Evolutionary conservation across 768 basidiomycete genomes (phyloP).

Genomic region (Leccinum longicurvipes): DNA sequence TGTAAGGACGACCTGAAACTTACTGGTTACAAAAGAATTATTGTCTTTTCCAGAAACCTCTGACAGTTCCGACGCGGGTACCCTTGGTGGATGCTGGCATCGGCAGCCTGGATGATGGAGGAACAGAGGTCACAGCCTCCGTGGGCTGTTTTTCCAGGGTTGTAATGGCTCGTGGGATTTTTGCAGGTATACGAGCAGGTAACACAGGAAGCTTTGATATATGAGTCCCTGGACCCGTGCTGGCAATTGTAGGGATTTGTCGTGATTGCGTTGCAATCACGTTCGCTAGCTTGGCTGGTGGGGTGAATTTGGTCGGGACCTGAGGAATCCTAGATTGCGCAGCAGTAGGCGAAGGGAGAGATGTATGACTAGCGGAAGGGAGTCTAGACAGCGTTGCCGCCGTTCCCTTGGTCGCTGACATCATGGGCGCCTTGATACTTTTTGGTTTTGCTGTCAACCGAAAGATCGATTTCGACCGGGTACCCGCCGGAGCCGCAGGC

Average conservation of each 20-base stretch:
- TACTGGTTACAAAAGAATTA: conserved; percentile 11
- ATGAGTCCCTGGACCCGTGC: conserved; percentile 1
- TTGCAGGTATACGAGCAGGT: conserved; percentile 14
- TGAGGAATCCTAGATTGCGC: conserved; percentile 21
- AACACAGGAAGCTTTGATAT: conserved; percentile 21
- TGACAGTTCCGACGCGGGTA: conserved; percentile 26
- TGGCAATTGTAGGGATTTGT: conserved; percentile 1
- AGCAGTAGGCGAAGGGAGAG: conserved; percentile 3
- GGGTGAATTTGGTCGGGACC: conserved; percentile 24
- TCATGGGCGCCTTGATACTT: conserved; percentile 13
- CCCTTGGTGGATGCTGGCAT: conserved; percentile 25
- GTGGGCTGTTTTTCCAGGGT: conserved; percentile 5
- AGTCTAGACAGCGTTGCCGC: conserved; percentile 12
- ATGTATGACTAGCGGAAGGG: conserved; percentile 4
- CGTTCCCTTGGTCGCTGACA: not conserved
- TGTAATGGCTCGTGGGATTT: conserved; percentile 4
- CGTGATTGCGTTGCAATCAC: conserved; percentile 27
- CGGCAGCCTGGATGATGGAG: conserved; percentile 18
- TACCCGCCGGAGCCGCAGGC: not conserved
- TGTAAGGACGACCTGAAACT: not conserved
- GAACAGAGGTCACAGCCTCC: not conserved
- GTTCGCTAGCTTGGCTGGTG: conserved; percentile 29
- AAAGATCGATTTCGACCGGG: conserved; percentile 31
- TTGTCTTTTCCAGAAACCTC: conserved; percentile 30
- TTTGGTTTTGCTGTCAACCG: conserved; percentile 27